These are phyloP conservation scores for Boletus barrowsii DNA, from an alignment of 768 basidiomycete species.

Conservation along the genomic window DNA sequence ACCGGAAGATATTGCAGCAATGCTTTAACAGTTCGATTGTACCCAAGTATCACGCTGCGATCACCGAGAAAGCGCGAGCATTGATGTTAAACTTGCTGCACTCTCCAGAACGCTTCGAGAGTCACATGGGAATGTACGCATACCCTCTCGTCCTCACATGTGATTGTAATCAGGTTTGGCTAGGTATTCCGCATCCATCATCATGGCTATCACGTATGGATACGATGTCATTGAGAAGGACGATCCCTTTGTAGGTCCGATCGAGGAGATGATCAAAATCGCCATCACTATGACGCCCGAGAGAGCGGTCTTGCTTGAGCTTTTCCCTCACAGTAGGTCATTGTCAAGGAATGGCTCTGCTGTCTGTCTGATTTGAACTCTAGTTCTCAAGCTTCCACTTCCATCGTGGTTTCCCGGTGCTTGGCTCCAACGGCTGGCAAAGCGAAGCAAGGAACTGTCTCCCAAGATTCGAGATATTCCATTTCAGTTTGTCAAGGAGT, in stretches of 20 bases:
- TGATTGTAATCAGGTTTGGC: background rate
- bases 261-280: slow-evolving; percentile 11
- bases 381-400: slow-evolving; percentile 21
- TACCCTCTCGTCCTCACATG: background rate
- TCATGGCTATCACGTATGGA: slow-evolving; percentile 22
- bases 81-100: slow-evolving; percentile 12
- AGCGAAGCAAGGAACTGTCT: slow-evolving; percentile 8
- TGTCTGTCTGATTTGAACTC: background rate
- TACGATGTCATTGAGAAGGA: slow-evolving; percentile 17
- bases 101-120: slow-evolving; percentile 14
- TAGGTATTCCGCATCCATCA: slow-evolving; percentile 19
- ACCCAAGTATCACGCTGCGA: slow-evolving; percentile 8
- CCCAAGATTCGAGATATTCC: slow-evolving; percentile 16
- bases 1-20: slow-evolving; percentile 18
- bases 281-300: slow-evolving; percentile 17
- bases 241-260: slow-evolving; percentile 15
- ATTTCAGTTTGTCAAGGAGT: slow-evolving; percentile 23
- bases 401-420: slow-evolving; percentile 20
- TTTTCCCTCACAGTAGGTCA: slow-evolving; percentile 21
- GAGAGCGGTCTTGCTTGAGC: slow-evolving; percentile 15
- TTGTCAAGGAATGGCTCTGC: background rate
- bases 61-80: slow-evolving; percentile 1
- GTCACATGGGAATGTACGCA: slow-evolving; percentile 18
- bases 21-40: slow-evolving; percentile 10
- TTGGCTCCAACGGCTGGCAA: slow-evolving; percentile 7